A percentile compares a stretch with the other conserved stretches of the same genome.
phyloP scores from a whole-genome alignment of 352 stramenopile species.

The Sclerospora graminicola region DNA sequence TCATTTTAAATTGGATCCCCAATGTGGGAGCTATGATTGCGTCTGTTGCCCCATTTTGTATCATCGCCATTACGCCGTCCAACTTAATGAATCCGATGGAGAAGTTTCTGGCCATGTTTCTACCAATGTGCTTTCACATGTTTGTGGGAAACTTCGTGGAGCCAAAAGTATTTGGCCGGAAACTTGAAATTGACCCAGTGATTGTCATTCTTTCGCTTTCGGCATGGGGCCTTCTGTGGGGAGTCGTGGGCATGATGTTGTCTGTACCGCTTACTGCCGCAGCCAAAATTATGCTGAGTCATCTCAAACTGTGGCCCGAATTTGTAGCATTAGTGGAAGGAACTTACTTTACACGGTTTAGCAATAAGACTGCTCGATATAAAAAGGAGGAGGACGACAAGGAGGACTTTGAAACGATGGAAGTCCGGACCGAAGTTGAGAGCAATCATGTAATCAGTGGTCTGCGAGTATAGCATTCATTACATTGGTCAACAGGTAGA shows the following conservation, averaged over 20 bases:
- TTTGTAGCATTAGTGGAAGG: conserved; percentile 81
- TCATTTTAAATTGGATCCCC: conserved; percentile 87
- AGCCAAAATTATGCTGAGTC: conserved; percentile 83
- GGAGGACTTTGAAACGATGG: too few species aligned
- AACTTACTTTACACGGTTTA: conserved; percentile 83
- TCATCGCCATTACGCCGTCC: conserved; percentile 79
- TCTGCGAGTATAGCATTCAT: too few species aligned
- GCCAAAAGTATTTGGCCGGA: conserved; percentile 81
- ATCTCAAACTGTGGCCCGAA: conserved; percentile 79
- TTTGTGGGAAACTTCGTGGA: conserved; percentile 87
- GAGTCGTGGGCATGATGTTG: conserved; percentile 84
- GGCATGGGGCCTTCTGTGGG: conserved; percentile 78
- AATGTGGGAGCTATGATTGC: conserved; percentile 86
- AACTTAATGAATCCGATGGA: conserved; percentile 85
- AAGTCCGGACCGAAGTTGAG: conserved; percentile 63
- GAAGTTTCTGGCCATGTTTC: conserved; percentile 75
- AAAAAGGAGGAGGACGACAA: too few species aligned
- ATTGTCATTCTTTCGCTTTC: conserved; percentile 83
- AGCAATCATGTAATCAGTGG: too few species aligned
- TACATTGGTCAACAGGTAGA: too few species aligned
- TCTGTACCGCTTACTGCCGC: too few species aligned
- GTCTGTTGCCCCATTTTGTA: conserved; percentile 69
- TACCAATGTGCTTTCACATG: conserved; percentile 85
- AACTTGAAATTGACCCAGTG: too few species aligned
- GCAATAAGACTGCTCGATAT: too few species aligned